Evolutionary conservation across 2,329 filamentous ascomycete species (phyloP).

Genomic region (Verticillium isaacii): DNA sequence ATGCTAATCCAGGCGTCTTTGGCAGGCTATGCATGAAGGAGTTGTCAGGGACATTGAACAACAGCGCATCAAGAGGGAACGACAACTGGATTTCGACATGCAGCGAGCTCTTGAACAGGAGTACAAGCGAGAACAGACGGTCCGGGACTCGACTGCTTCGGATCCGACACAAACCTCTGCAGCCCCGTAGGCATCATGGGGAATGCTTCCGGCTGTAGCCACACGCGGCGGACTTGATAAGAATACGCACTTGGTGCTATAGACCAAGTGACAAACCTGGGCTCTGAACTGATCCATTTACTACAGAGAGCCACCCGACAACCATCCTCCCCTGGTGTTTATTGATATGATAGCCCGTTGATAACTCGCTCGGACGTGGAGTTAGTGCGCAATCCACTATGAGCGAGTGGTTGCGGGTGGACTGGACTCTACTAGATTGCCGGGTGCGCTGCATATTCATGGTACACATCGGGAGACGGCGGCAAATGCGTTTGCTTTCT

Average conservation of each 20-base stretch:
- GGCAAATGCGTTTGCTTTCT: neutral
- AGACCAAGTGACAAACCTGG: no score
- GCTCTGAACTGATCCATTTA: no score
- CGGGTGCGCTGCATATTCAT: no score
- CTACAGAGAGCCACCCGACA: no score
- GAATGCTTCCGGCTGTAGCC: neutral
- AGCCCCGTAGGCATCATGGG: neutral
- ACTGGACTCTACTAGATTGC: no score
- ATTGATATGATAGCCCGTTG: no score
- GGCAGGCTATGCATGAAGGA: conserved; percentile 91
- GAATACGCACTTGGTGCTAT: no score
- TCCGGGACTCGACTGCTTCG: conserved; percentile 42
- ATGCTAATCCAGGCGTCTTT: neutral
- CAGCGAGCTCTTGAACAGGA: conserved; percentile 81
- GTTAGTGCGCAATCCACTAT: no score
- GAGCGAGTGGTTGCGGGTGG: no score
- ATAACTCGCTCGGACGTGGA: no score
- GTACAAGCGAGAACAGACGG: conserved; percentile 83
- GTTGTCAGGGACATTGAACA: conserved; percentile 94
- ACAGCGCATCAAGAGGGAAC: conserved; percentile 82
- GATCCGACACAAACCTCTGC: neutral
- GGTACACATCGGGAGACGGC: neutral
- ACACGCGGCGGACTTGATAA: no score
- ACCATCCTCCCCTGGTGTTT: no score
- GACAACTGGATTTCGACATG: conserved; percentile 91